Evolutionary conservation across 805 yeast species (phyloP).

Genomic region (Sugiyamaella smithiae): DNA sequence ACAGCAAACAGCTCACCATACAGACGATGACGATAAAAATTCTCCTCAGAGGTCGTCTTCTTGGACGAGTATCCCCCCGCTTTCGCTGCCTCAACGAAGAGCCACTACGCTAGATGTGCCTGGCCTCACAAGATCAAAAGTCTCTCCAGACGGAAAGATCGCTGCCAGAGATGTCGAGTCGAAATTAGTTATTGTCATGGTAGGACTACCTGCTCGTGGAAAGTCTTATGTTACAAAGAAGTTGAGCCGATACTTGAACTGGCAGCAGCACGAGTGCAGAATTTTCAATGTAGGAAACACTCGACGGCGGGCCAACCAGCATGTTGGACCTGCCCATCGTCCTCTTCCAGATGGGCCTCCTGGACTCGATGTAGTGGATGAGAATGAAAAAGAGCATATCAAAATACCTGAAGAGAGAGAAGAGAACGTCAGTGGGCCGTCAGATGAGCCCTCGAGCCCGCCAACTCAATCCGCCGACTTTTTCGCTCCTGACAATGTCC

Average conservation of each 20-base stretch:
- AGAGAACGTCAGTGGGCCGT: neutral
- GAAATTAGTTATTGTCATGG: constrained; percentile 91
- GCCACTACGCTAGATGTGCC: constrained; percentile 90
- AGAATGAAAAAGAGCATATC: too few relatives aligned
- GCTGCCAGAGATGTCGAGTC: constrained; percentile 64
- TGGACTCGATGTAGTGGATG: constrained; percentile 25
- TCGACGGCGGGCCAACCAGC: constrained; percentile 63
- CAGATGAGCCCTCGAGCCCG: neutral
- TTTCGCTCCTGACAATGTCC: constrained; percentile 74
- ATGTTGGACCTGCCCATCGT: constrained; percentile 64
- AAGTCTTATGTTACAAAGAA: constrained; percentile 92
- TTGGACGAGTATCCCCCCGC: constrained; percentile 20
- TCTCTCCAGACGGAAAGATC: constrained; percentile 61
- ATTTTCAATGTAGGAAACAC: constrained; percentile 97
- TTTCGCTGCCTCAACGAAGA: constrained; percentile 38
- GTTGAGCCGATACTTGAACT: constrained; percentile 82
- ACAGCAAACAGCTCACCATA: neutral
- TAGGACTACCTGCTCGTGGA: constrained; percentile 92
- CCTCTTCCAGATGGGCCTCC: constrained; percentile 51
- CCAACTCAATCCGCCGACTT: constrained; percentile 70
- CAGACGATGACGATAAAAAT: constrained; percentile 11
- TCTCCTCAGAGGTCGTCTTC: constrained; percentile 16
- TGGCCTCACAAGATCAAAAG: constrained; percentile 79
- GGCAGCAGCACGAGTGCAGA: constrained; percentile 87
- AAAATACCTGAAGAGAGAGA: constrained; percentile 5